Conservation (phyloP, 2,329 filamentous ascomycete species). For the Lasiodiplodia sp. region DNA sequence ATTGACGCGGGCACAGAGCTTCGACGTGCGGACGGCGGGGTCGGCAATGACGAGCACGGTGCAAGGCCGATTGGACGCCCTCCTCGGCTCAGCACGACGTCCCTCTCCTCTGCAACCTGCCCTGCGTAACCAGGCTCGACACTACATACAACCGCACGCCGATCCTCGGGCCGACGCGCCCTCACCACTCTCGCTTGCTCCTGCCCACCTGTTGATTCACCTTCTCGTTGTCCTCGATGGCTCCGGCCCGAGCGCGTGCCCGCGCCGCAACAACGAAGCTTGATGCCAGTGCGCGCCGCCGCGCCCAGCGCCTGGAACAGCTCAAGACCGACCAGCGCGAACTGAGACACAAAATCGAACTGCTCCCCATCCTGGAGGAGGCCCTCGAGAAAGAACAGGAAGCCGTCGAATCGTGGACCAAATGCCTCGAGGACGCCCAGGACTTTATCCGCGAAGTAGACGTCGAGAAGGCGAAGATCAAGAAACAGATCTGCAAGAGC, state of each 20-base stretch:
- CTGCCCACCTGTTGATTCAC: neutral
- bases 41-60: neutral
- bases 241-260: slow-evolving; percentile 15
- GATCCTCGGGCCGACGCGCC: slow-evolving; percentile 12
- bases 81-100: neutral
- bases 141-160: slow-evolving; percentile 1
- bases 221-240: neutral
- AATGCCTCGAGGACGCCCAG: slow-evolving; percentile 17
- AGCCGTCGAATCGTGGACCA: slow-evolving; percentile 19
- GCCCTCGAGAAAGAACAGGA: slow-evolving; percentile 11
- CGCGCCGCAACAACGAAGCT: slow-evolving; percentile 8
- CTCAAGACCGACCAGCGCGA: slow-evolving; percentile 13
- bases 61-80: neutral
- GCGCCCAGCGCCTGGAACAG: slow-evolving; percentile 13
- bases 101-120: neutral
- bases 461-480: slow-evolving; percentile 22
- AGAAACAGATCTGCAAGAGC: slow-evolving; percentile 28
- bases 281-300: neutral
- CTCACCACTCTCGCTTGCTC: neutral
- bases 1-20: too few species aligned
- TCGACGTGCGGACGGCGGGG: too few species aligned
- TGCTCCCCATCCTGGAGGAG: slow-evolving; percentile 3
- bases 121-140: slow-evolving; percentile 15
- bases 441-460: slow-evolving; percentile 28
- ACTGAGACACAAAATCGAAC: slow-evolving; percentile 2